A percentile compares a stretch with the other conserved stretches of the same genome.
Evolutionary conservation across 495 filamentous ascomycete genomes (phyloP).

Genomic region (Letharia columbiana): DNA sequence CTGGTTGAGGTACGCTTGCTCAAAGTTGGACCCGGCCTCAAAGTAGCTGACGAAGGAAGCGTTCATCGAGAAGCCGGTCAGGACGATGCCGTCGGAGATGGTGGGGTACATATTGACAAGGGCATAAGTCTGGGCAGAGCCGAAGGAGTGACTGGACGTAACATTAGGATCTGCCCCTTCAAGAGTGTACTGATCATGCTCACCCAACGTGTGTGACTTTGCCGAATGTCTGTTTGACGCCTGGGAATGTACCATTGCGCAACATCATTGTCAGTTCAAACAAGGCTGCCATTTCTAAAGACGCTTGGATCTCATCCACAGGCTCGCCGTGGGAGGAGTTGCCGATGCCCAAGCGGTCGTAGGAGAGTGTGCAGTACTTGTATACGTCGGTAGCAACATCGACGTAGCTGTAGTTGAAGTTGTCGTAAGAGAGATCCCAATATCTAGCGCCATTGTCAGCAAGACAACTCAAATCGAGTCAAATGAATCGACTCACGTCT

Average conservation of each 20-base stretch:
- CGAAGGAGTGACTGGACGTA: slow-evolving; percentile 36
- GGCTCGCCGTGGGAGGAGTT: slow-evolving; percentile 48
- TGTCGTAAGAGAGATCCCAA: slow-evolving; percentile 49
- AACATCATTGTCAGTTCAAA: slow-evolving; percentile 39
- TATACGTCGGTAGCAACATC: slow-evolving; percentile 43
- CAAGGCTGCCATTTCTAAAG: slow-evolving; percentile 44
- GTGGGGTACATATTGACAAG: slow-evolving; percentile 42
- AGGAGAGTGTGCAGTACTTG: slow-evolving; percentile 46
- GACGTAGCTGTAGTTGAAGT: slow-evolving; percentile 50
- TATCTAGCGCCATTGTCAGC: slow-evolving; percentile 32
- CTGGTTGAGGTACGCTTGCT: slow-evolving; percentile 38
- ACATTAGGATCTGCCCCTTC: not conserved
- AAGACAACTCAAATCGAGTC: not conserved
- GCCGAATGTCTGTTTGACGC: slow-evolving; percentile 30
- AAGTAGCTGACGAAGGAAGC: slow-evolving; percentile 31
- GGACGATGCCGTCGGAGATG: slow-evolving; percentile 46
- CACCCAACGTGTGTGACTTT: slow-evolving; percentile 47
- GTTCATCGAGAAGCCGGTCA: slow-evolving; percentile 49
- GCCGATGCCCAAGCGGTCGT: slow-evolving; percentile 52
- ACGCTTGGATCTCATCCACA: slow-evolving; percentile 44
- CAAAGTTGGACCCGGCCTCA: slow-evolving; percentile 37
- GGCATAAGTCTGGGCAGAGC: slow-evolving; percentile 35
- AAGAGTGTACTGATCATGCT: not conserved
- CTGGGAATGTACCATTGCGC: slow-evolving; percentile 35
- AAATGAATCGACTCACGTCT: slow-evolving; percentile 27